Evolutionary conservation across 345 rosid genomes (phyloP), one percentile per base, ranked within the genome.

Genomic region (Mercurialis annua): DNA sequence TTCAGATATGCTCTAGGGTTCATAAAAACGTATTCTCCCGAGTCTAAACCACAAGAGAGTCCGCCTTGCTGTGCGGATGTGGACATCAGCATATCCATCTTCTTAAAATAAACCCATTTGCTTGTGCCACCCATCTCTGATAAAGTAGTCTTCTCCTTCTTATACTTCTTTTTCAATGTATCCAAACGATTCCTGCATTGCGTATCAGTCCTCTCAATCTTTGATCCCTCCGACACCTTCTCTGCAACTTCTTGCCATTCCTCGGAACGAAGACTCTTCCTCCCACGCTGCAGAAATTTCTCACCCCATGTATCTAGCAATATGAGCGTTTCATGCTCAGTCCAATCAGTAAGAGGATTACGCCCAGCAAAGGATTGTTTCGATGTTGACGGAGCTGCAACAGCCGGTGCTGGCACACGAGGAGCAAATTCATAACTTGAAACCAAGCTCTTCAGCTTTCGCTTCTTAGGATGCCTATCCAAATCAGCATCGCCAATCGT

Each of bases 161-260:
- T 88, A 58, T 92, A 95, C 86, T 90, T 95, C 81, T 92, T 92
- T 85, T 95, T 95, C 83, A 95, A 73, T 0, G 87, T 82, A 75
- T 95, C 99, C 74, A 95, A 70, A 38, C 93, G 88, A 67, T 86
- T 90, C 58, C 98, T 76, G 68, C 99, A 95, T 40, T 92, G 97
- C 0, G 86, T 87, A 72, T 95, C 98, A 0, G 94, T 81, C 64
- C 86, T 83, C 66, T 92, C 96, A 62, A 78, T 79, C 77, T 84
- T 85, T 0, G 95, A 88, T 36, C 76, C 87, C 36, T 87, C 90
- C 12, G 96, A 86, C 31, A 90, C 99, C 82, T 88, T 95, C 82
- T 95, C 97, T 26, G 96, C 87, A 42, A 95, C 99, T 69, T 90
- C 93, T 64, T 84, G 86, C 99, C 98, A 95, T 66, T 92, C 99